Evolutionary conservation across 371 early-diverging fungal species (phyloP), one percentile per base, ranked within the genome.

Genomic region (Thermomucor indicae-seudaticae): DNA sequence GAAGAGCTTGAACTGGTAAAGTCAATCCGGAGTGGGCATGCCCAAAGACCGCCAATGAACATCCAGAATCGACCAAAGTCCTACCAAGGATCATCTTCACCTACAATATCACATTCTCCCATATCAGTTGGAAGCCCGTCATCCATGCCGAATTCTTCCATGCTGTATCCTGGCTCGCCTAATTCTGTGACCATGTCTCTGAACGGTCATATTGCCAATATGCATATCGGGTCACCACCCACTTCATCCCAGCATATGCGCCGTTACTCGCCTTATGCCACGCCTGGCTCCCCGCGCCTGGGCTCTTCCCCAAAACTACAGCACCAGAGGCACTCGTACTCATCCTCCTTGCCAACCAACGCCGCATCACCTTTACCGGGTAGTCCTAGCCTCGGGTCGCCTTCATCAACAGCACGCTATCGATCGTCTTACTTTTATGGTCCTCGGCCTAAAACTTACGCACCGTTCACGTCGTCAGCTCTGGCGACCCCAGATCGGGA

Each of bases 1-100:
- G 65, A 65, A 2, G 65, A 65, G 39, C 51, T 58, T 14, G 65
- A 65, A 25, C 20, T 64, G 16, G 64, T 79, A 17, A 68, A 71
- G 47, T 51, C 52, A 52, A 60, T 45, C 11, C 38, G 47, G 37
- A 53, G 53, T 31, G 38, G 64, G 38, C 16, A 34, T 40, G 23
- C 34, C 32, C 57, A 56, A 2, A 60, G 59, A 0, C 59, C 49
- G 0, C 52, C 48, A 24, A 43, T 17, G 47, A 27, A 41, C n/a
- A 34, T 44, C 7, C 34, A 7, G 52, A 27, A 48, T 43, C 54
- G 56, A 11, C 52, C 61, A 7, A 32, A 48, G 4, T 60, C 61
- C 16, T 60, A 44, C 48, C 61, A 60, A 30, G 56, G 52, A 32
- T 42, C 50, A 7, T 53, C 53, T 16, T 47, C 53, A 34, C 3